Conservation (phyloP, 352 stramenopile genomes). For the Phytophthora agathidicida region DNA sequence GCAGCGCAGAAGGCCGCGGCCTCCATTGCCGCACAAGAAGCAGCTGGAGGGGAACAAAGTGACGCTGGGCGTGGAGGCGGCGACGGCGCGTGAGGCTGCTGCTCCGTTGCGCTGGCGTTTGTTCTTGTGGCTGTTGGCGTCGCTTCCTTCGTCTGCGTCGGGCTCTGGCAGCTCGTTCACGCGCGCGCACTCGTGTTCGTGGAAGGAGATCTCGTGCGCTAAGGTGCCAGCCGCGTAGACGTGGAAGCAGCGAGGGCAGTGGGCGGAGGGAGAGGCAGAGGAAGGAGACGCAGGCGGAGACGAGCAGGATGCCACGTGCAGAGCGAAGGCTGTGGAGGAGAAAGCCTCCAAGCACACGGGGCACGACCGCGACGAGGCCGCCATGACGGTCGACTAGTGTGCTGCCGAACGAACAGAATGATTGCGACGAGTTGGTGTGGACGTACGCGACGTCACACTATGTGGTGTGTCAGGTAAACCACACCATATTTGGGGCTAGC, state of each 20-base stretch:
- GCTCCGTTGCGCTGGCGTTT: constrained; percentile 40
- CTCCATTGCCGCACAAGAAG: constrained; percentile 58
- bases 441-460: background rate
- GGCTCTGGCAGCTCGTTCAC: constrained; percentile 44
- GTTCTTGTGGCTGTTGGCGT: background rate
- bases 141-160: background rate
- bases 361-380: constrained; percentile 40
- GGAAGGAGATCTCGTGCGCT: constrained; percentile 71
- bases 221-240: constrained; percentile 57
- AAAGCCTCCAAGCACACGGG: constrained; percentile 58
- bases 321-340: constrained; percentile 41
- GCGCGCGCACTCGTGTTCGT: constrained; percentile 79
- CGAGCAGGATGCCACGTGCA: constrained; percentile 66
- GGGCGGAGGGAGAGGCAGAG: constrained; percentile 18
- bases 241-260: constrained; percentile 67
- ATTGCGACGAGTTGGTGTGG: background rate
- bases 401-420: background rate
- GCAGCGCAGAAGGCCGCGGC: constrained; percentile 64
- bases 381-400: constrained; percentile 11
- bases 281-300: constrained; percentile 8
- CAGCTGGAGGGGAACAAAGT: constrained; percentile 64
- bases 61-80: constrained; percentile 17
- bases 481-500: too few relatives aligned
- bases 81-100: background rate
- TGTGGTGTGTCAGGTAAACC: too few relatives aligned